These are phyloP conservation scores for Yamadazyma sp. DNA, from an alignment of 805 yeast species.

Conservation along the genomic window DNA sequence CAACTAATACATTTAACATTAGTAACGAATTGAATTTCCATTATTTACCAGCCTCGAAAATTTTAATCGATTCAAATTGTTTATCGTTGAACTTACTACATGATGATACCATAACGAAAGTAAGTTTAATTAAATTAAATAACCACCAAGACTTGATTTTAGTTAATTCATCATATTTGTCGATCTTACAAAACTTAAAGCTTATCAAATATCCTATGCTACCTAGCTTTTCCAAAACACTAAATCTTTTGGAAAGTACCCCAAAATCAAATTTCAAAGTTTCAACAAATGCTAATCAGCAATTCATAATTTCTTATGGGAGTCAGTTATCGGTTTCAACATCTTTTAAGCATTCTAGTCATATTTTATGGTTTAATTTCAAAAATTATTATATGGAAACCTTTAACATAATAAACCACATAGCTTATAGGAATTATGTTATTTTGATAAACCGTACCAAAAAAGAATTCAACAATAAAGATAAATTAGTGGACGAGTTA, in stretches of 20 bases:
- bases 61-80: slow-evolving; percentile 12
- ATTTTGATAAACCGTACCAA: slow-evolving; percentile 29
- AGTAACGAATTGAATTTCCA: slow-evolving; percentile 20
- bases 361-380: slow-evolving; percentile 39
- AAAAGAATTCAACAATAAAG: slow-evolving; percentile 15
- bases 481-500: slow-evolving; percentile 30
- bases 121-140: slow-evolving; percentile 18
- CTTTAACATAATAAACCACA: slow-evolving; percentile 31
- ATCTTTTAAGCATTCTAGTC: slow-evolving; percentile 24
- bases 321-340: slow-evolving; percentile 28
- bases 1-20: slow-evolving; percentile 24
- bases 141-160: slow-evolving; percentile 17
- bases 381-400: slow-evolving; percentile 29
- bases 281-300: slow-evolving; percentile 21
- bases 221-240: slow-evolving; percentile 26
- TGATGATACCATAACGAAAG: slow-evolving; percentile 12
- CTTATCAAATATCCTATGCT: slow-evolving; percentile 28
- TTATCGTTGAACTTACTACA: slow-evolving; percentile 13
- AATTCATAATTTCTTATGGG: slow-evolving; percentile 28
- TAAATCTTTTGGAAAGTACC: slow-evolving; percentile 20
- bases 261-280: slow-evolving; percentile 21
- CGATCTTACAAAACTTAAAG: slow-evolving; percentile 16
- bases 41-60: slow-evolving; percentile 23
- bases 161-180: slow-evolving; percentile 24
- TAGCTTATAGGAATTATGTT: slow-evolving; percentile 34